These are phyloP conservation scores for Russula olivacea DNA, from an alignment of 768 basidiomycete genomes.

Conservation along the genomic window DNA sequence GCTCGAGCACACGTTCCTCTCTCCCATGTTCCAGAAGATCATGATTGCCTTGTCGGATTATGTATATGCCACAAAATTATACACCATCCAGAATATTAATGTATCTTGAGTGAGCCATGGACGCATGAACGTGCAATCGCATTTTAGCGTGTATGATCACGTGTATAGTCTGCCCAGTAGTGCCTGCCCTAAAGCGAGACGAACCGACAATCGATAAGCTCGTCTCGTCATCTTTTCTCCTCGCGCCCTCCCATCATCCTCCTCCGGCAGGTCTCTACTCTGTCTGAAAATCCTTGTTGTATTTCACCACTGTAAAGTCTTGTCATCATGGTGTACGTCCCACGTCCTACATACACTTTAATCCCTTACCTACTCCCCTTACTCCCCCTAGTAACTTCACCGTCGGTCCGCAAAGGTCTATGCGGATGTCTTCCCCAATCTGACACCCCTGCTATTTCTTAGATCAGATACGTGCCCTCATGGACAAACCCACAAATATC, in stretches of 20 bases:
- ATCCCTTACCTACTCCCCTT: background rate
- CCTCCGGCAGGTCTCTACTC: constrained; percentile 14
- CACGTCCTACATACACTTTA: constrained; percentile 9
- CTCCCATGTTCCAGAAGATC: no score
- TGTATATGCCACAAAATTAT: no score
- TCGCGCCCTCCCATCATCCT: constrained; percentile 13
- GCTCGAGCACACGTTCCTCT: no score
- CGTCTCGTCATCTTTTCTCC: constrained; percentile 18
- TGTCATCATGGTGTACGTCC: constrained; percentile 79
- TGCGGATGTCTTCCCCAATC: constrained; percentile 28
- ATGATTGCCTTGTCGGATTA: no score
- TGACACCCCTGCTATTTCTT: constrained; percentile 27
- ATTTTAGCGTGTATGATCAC: background rate
- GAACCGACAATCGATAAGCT: constrained; percentile 40
- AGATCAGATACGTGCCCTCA: constrained; percentile 85
- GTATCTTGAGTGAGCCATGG: no score
- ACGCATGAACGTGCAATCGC: no score
- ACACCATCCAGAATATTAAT: no score
- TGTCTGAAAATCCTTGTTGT: constrained; percentile 19
- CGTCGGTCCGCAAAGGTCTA: constrained; percentile 18
- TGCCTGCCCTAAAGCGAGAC: constrained; percentile 18
- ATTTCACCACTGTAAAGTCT: constrained; percentile 36
- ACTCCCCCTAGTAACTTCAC: constrained; percentile 24
- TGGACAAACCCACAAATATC: constrained; percentile 89
- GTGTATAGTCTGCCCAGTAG: background rate